Conservation (phyloP, 345 rosid genomes). For the Citrus reticulata region DNA sequence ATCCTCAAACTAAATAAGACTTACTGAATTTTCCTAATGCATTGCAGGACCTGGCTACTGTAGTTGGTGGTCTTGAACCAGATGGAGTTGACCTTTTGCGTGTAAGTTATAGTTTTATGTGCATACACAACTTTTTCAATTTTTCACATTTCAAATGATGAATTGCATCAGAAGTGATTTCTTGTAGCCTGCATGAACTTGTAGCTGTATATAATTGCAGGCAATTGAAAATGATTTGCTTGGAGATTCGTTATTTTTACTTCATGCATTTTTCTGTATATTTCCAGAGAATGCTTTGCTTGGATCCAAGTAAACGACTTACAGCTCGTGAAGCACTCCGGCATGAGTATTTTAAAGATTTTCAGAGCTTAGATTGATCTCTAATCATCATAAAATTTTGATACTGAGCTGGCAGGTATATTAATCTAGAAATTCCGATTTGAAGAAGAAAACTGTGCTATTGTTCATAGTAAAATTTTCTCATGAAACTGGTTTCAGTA, state of each 20-base stretch:
- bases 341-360: not conserved
- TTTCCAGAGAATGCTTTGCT: not conserved
- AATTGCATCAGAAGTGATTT: too few species aligned
- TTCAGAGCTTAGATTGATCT: not conserved
- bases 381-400: not conserved
- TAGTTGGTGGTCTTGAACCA: slow-evolving; percentile 10
- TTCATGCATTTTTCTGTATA: not conserved
- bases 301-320: not conserved
- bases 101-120: not conserved
- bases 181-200: too few species aligned
- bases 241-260: too few species aligned
- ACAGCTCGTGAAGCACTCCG: not conserved
- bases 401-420: too few species aligned
- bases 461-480: too few species aligned
- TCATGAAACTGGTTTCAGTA: too few species aligned
- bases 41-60: not conserved
- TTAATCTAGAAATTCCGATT: too few species aligned
- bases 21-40: not conserved
- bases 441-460: too few species aligned
- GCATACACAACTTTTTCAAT: too few species aligned
- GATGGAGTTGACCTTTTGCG: slow-evolving; percentile 6
- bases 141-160: too few species aligned
- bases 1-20: not conserved
- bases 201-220: too few species aligned
- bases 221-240: too few species aligned